Conservation (phyloP, 108 stramenopile species). For the Bacterosira constricta region DNA sequence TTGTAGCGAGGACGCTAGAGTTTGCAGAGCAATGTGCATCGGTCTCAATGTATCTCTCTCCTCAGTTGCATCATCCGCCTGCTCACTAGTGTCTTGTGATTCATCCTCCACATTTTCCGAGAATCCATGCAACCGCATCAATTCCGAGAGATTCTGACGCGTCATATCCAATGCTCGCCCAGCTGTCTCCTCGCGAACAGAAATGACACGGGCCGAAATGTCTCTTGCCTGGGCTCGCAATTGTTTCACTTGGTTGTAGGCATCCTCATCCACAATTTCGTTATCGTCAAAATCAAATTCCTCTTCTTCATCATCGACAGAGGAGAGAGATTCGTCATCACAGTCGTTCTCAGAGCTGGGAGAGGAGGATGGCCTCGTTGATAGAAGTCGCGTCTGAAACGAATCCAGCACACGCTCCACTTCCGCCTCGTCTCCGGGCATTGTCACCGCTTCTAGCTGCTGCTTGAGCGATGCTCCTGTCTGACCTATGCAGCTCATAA, state of each 20-base stretch:
- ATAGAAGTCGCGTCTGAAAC: constrained; percentile 22
- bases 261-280: constrained; percentile 45
- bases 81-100: not conserved
- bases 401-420: constrained; percentile 18
- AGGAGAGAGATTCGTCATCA: constrained; percentile 33
- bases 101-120: not conserved
- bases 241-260: constrained; percentile 29
- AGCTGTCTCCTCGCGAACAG: constrained; percentile 24
- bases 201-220: constrained; percentile 26
- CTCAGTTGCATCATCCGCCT: not conserved
- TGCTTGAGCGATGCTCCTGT: constrained; percentile 17
- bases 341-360: not conserved
- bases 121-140: constrained; percentile 39
- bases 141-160: constrained; percentile 11
- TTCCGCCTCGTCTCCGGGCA: constrained; percentile 18
- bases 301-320: constrained; percentile 20
- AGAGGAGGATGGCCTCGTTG: not conserved
- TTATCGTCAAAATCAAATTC: constrained; percentile 34
- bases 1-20: constrained; percentile 23
- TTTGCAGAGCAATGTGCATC: constrained; percentile 26
- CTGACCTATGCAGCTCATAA: constrained; percentile 25
- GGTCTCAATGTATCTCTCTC: constrained; percentile 6
- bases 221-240: constrained; percentile 19
- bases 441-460: constrained; percentile 20
- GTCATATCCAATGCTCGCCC: constrained; percentile 21